Evolutionary conservation across 345 rosid species (phyloP), one percentile per base, ranked within the genome.

Genomic region (Pelargonium nanum): DNA sequence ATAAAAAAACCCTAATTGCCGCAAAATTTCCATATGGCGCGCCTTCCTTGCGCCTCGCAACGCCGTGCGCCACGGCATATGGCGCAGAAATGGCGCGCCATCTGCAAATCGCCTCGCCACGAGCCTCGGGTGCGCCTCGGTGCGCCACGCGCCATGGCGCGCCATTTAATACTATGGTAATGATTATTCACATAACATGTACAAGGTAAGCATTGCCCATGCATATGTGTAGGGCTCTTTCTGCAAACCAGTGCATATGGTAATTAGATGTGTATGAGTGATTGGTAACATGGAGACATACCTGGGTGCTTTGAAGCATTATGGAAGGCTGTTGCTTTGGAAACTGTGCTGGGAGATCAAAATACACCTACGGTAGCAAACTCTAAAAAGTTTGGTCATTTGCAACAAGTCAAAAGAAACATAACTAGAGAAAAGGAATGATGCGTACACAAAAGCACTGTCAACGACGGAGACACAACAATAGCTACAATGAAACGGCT

Each of bases 291-390:
- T 12, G 15, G 48, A 16, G 24, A 22, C 21, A 56, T 40, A 92
- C 99, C 96, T 85, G 90, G 60, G 78, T 77, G 79, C 99, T 93
- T 64, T 85, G 96, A 60, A 93, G 86, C 76, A 83, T 71, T 66
- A 93, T 64, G 68, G 76, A 68, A 40, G 97, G 94, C 65, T 78
- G 97, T 61, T 85, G 89, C 79, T 82, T 93, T 6, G 99, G 99
- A 74, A 87, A 93, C 70, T 80, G 92, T 56, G 86, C 73, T 74
- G 92, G 65, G 63, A 93, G 58, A 59, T 65, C 67, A 70, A 93
- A 56, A 70, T 86, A 84, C 68, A 86, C 92, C 99, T 93, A 77
- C 66, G 68, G 24, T 64, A 62, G 6, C 62, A 28, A 24, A 56
- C 23, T 21, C n/a, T 13, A 10, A 57, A 20, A 25, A 66, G 26